Base-by-base conservation (phyloP, 495 filamentous ascomycete genomes). In the Penicillium canescens region DNA sequence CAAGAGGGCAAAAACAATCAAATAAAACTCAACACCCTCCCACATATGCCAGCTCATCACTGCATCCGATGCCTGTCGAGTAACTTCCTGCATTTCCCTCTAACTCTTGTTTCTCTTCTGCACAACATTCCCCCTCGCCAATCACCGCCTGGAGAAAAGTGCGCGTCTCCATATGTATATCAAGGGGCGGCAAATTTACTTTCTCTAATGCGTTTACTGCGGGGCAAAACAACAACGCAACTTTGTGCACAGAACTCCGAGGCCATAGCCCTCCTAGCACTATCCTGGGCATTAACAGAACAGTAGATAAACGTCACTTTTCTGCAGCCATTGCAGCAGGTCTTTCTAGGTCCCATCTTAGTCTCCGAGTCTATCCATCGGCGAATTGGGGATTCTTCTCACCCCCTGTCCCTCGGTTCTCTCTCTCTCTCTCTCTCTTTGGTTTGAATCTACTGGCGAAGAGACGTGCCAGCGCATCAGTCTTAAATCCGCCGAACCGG, bases 381-480 rank as follows among this genome's bases (percentile, higher is more conserved):
- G 57, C 63, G 52, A 61, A 61, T 66, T 61, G 60, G 39, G 40
- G 38, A 42, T 45, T 42, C 62, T 56, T 28, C 47, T 53, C 38
- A 48, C 52, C 53, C 53, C 56, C 53, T 52, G 46, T 46, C 36
- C 44, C 46, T 40, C 59, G 50, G 59, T 53, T 39, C 48, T 24
- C 24, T 45, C 16, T 38, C 48, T 24, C 24, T 45, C 16, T 38
- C 18, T 42, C 54, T 67, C 56, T 41, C 59, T 73, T 83, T 75
- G 80, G 84, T 52, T 62, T 46, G 40, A 64, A 61, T 65, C 82
- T 76, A 89, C 86, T 94, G 90, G 91, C 79, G 82, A 84, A 76
- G 80, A 89, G 78, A 78, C 72, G 86, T 87, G 91, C 91, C 91
- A 96, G 79, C 91, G 84, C 91, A 96, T 91, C 91, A 89, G 77